Conservation (phyloP, 2,329 filamentous ascomycete species). For the Leptodontidium sp. region DNA sequence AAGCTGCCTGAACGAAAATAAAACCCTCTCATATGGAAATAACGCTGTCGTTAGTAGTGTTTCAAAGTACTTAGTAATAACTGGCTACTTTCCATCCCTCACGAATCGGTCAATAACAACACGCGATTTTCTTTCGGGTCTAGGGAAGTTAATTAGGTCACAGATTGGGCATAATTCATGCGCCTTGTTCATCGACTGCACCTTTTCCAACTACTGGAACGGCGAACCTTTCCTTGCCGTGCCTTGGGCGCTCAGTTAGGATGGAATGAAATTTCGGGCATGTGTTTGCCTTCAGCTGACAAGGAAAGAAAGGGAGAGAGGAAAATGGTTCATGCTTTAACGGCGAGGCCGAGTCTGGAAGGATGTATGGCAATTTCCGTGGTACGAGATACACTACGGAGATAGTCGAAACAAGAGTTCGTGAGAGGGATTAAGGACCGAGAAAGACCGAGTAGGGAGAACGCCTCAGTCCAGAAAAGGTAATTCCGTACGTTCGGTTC, state of each 20-base stretch:
- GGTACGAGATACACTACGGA: neutral
- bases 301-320: neutral
- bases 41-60: slow-evolving; percentile 10
- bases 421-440: neutral
- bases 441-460: neutral
- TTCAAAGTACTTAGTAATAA: neutral
- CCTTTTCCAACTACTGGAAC: neutral
- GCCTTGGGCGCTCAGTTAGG: neutral
- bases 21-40: neutral
- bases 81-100: neutral
- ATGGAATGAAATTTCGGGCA: slow-evolving; percentile 1
- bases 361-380: neutral
- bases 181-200: slow-evolving; percentile 9
- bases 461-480: neutral
- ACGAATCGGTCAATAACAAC: neutral
- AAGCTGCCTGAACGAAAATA: neutral
- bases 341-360: neutral
- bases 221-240: no score
- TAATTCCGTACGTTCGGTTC: neutral
- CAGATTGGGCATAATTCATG: slow-evolving; percentile 22
- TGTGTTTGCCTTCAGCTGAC: slow-evolving; percentile 12
- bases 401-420: neutral
- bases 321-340: neutral
- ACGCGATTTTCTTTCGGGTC: neutral
- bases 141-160: neutral